Conservation (phyloP, 1,139 yeast genomes). For the Insectozyma bohioensis region DNA sequence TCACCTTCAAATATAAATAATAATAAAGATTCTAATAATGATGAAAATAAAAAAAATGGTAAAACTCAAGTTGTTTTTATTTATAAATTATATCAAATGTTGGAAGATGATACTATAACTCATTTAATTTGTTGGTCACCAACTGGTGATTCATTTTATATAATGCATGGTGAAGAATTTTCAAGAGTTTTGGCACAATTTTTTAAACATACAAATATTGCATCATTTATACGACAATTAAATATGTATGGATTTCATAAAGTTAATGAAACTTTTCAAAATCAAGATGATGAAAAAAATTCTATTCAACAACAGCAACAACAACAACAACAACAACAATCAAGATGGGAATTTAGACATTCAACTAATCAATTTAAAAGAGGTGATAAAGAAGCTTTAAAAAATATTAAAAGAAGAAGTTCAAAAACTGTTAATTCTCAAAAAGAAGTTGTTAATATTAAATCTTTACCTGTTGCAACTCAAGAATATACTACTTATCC, state of each 20-base stretch:
- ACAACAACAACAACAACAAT: conserved; percentile 8
- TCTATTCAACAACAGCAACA: too few species aligned
- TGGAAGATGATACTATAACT: conserved; percentile 51
- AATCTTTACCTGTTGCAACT: conserved; percentile 24
- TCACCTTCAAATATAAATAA: too few species aligned
- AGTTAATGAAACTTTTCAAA: conserved; percentile 46
- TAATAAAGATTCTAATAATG: conserved; percentile 2
- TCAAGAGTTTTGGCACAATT: conserved; percentile 61
- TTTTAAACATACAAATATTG: conserved; percentile 76
- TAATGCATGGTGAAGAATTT: conserved; percentile 57
- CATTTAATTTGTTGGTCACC: conserved; percentile 50
- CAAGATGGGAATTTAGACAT: conserved; percentile 70
- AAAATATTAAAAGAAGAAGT: conserved; percentile 62
- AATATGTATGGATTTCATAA: conserved; percentile 84
- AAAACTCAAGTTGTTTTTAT: conserved; percentile 58
- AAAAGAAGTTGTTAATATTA: conserved; percentile 41
- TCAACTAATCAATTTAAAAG: conserved; percentile 62
- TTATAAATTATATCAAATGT: conserved; percentile 63
- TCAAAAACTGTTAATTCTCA: conserved; percentile 50
- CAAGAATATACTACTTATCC: neutral
- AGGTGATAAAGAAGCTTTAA: conserved; percentile 60
- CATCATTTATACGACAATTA: conserved; percentile 74
- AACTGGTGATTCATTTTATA: conserved; percentile 37
- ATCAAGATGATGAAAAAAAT: conserved; percentile 11
- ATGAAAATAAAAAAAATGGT: conserved; percentile 14